Evolutionary conservation across 176 grass and related monocot species (phyloP), one percentile per base, ranked within the genome.

Genomic region (Phragmites australis): DNA sequence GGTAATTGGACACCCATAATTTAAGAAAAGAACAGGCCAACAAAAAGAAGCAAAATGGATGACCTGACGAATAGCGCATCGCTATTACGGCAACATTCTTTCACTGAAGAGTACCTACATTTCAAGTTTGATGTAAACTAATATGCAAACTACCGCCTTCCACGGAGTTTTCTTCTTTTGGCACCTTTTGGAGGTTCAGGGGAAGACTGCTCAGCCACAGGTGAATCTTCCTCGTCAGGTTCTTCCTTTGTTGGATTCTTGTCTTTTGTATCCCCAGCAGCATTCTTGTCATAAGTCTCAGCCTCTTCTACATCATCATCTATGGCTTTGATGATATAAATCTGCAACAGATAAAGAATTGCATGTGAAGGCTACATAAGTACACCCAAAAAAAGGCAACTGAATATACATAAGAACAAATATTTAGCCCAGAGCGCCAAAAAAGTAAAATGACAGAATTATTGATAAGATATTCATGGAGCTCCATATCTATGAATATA

Each of bases 291-390:
- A 63, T 89, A 70, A 48, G 56, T 11, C n/a, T 82, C 52, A 3
- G 39, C 65, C 44, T 86, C 80, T 57, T 88, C 34, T 80, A 9
- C 83, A 43, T 66, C 65, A 50, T 93, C 90, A 68, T 97, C 90
- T 9, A 87, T 84, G 62, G 92, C 92, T 76, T 98, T 98, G 44
- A 89, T 77, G 78, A 98, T 94, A 81, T 94, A 91, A 72, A 98
- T 85, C 95, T 94, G 90, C 68, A 85, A 72, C 41, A 50, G 62
- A 50, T 43, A n/a, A 27, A 42, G 15, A 87, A 54, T 66, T 47
- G 46, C 12, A 58, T 70, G 65, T 75, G 14, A 76, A 64, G 31
- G 52, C 51, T 19, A 57, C 8, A 71, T 14, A 65, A 52, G 53
- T 32, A 72, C 25, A 54, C 46, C 15, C 21, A 31, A 23, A 13